phyloP scores from a whole-genome alignment of 31 red algal species.

The Endocladia muricata region DNA sequence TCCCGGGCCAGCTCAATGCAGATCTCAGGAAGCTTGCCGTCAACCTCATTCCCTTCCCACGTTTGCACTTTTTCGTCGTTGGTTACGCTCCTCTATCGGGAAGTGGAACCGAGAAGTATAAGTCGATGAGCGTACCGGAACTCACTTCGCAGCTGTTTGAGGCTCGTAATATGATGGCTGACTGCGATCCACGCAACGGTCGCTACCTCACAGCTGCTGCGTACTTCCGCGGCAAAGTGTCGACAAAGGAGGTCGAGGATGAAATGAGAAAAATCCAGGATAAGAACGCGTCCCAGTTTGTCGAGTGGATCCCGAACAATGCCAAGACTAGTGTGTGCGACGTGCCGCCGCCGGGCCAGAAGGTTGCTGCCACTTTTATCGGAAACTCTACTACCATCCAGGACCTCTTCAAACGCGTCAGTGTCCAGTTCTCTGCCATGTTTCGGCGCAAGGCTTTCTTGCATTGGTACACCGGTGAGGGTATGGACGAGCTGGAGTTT shows the following conservation, averaged over 20 bases:
- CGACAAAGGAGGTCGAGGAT: conserved; percentile 98
- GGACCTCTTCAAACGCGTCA: conserved; percentile 94
- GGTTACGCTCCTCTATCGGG: conserved; percentile 84
- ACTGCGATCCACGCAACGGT: conserved; percentile 92
- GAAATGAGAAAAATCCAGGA: conserved; percentile 92
- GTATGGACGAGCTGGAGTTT: conserved; percentile 99
- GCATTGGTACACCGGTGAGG: conserved; percentile 99
- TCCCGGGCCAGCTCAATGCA: conserved; percentile 98
- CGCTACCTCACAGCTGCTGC: conserved; percentile 98
- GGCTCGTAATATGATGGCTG: conserved; percentile 96
- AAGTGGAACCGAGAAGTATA: conserved; percentile 65
- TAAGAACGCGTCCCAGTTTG: conserved; percentile 93
- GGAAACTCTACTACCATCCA: conserved; percentile 98
- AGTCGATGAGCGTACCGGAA: conserved; percentile 82
- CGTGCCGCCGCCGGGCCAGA: conserved; percentile 77
- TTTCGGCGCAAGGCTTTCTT: conserved; percentile 99
- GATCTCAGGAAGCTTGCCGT: conserved; percentile 97
- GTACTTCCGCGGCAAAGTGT: conserved; percentile 98
- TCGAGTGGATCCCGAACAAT: conserved; percentile 99
- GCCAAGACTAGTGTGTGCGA: conserved; percentile 98
- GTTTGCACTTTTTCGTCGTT: conserved; percentile 98
- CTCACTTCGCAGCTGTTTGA: conserved; percentile 96
- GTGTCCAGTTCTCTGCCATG: conserved; percentile 95
- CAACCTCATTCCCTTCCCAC: conserved; percentile 98
- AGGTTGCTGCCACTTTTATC: conserved; percentile 88